Evolutionary conservation across 2,329 filamentous ascomycete genomes (phyloP), one percentile per base, ranked within the genome.

Genomic region (Elsinoe perseae): DNA sequence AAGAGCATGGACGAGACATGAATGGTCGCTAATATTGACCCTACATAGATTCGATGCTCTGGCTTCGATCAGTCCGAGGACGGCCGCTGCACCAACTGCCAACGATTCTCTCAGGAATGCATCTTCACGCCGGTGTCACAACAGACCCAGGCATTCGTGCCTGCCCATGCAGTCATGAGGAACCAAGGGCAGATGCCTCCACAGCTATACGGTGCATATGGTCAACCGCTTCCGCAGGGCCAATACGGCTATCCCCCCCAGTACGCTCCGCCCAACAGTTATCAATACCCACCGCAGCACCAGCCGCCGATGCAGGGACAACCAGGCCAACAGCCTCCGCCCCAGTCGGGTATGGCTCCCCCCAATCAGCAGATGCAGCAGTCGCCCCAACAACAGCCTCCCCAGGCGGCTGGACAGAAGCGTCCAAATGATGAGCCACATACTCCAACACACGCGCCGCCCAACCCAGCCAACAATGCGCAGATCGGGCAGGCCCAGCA

Each of bases 101-200:
- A 83, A 61, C 77, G 85, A 48, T 89, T 88, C 72, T 84, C 85
- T 61, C 85, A 88, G 70, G 84, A 87, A 67, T 89, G 85, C 71
- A 82, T 89, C 70, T 89, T 89, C 70, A 87, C 84, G 1, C 85
- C 85, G 2, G 85, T 89, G 21, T 87, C 83, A 2, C 85, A 84
- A 9, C 84, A 87, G 70, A 82, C 84, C 7, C 84, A 87, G 68
- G 85, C 85, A 9, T 88, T 88, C 65, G 85, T 88, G 30, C 85
- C 85, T 6, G 84, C 84, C 8, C 83, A 87, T 66, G 83, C 84
- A 5, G 81, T 84, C 57, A 86, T 72, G 70, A 73, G 75, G 43
- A 68, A 68, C 34, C 59, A 61, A 38, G 74, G 74, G 20, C 66
- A 68, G 57, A 66, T 69, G 27, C 73, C 74, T 50, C 74, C 73